Conservation (phyloP, 108 stramenopile species). For the Parmales sp. region DNA sequence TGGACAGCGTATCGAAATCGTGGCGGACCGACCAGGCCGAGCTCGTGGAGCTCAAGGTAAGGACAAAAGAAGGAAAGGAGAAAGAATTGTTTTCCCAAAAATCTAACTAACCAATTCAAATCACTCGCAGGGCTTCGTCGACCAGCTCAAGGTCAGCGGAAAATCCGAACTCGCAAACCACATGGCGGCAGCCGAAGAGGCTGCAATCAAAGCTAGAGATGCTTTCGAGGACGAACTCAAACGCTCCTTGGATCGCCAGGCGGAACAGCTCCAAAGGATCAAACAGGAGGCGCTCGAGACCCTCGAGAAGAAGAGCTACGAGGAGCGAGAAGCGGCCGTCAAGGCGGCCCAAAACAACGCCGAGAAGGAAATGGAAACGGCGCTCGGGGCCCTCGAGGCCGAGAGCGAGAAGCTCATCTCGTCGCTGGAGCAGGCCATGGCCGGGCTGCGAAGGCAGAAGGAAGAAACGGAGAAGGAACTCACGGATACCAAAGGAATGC, state of each 20-base stretch:
- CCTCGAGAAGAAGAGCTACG: background rate
- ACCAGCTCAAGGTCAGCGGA: background rate
- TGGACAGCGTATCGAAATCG: background rate
- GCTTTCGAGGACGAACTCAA: background rate
- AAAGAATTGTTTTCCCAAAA: too few relatives aligned
- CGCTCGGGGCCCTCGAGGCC: background rate
- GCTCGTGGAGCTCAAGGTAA: background rate
- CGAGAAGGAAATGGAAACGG: conserved; percentile 7
- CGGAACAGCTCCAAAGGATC: background rate
- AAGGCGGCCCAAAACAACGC: conserved; percentile 4
- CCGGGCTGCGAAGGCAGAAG: background rate
- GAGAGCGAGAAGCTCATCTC: conserved; percentile 11
- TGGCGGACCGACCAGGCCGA: background rate
- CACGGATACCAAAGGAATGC: conserved; percentile 4
- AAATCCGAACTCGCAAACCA: background rate
- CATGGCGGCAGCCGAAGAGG: background rate
- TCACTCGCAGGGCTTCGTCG: too few relatives aligned
- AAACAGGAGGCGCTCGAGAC: background rate
- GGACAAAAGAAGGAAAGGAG: too few relatives aligned
- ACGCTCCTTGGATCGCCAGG: background rate
- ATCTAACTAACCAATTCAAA: too few relatives aligned
- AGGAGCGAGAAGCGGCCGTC: conserved; percentile 4
- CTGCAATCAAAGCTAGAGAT: background rate
- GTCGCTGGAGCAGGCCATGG: background rate
- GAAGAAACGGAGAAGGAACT: background rate